Base-by-base conservation (phyloP, 2,329 filamentous ascomycete species). In the Hysterium pulicare region DNA sequence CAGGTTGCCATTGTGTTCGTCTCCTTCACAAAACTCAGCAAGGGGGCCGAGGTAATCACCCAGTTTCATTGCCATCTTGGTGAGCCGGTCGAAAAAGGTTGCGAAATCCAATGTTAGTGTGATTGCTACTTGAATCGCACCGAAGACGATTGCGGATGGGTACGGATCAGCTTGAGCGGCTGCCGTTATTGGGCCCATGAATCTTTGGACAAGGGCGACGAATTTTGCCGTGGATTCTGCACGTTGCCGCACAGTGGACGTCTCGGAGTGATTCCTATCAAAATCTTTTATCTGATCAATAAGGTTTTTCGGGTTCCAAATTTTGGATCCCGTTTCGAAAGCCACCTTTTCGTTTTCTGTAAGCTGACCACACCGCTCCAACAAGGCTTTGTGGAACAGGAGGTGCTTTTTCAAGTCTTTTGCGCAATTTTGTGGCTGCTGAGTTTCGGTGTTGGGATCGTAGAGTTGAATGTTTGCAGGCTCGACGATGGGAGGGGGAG, bases 41-140 rank as follows among this genome's bases (percentile, higher is more conserved):
- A 57, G 47, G 11, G 50, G 52, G 11, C 40, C 49, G 0, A 57
- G 46, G 32, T 52, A 55, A 31, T 55, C 52, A 41, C 47, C 45
- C 28, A 55, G 44, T 13, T 23, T 32, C 23, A 42, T 46, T 13
- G 51, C 28, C 47, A 55, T 52, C 19, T 50, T 48, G n/a, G 48
- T 48, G 32, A 57, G 35, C 33, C 22, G 48, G 28, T 34, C 45
- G 41, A 57, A 57, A 33, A 43, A 55, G 13, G 32, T 40, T n/a
- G 45, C 44, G 22, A 53, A 58, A 5, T 50, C 30, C 20, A 53
- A 24, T 3, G 46, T 49, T 11, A 57, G 45, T 31, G 54, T 50
- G 37, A 58, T 49, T 7, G 47, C 45, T 28, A 55, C 16, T 30
- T 49, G 36, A 6, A 57, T 40, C 17, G 46, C 38, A 38, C 55